Conservation (phyloP, 2,329 filamentous ascomycete genomes). For the Fusarium illudens region DNA sequence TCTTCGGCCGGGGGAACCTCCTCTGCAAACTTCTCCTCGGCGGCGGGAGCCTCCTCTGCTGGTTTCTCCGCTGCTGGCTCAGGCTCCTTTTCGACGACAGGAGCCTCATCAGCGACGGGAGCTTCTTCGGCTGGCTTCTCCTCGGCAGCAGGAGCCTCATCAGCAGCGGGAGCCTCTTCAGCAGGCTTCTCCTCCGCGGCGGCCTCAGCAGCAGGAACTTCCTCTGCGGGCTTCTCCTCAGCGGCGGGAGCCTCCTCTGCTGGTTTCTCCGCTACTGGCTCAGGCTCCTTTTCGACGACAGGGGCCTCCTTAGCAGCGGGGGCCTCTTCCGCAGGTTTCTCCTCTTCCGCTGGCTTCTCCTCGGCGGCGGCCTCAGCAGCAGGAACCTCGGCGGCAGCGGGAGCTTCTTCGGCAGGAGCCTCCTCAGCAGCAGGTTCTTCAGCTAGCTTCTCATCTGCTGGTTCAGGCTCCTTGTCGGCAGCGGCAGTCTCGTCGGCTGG, state of each 20-base stretch:
- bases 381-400: background rate
- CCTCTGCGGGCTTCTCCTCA: constrained; percentile 19
- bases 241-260: background rate
- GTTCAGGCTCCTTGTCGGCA: background rate
- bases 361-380: background rate
- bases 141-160: background rate
- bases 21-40: constrained; percentile 18
- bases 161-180: constrained; percentile 19
- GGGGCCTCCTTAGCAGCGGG: background rate
- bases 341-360: background rate
- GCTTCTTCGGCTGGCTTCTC: too few species aligned
- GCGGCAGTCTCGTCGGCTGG: background rate
- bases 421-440: background rate
- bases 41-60: background rate
- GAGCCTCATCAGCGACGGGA: too few species aligned
- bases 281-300: background rate
- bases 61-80: too few species aligned
- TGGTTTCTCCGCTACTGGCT: constrained; percentile 6
- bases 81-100: too few species aligned
- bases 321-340: constrained; percentile 3
- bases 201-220: constrained; percentile 22
- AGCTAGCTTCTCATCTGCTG: background rate
- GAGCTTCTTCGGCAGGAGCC: background rate
- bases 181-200: constrained; percentile 20
- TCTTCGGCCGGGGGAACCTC: constrained; percentile 18